These are phyloP conservation scores for Phaseolus coccineus DNA, from an alignment of 331 rosid genomes.

Conservation along the genomic window DNA sequence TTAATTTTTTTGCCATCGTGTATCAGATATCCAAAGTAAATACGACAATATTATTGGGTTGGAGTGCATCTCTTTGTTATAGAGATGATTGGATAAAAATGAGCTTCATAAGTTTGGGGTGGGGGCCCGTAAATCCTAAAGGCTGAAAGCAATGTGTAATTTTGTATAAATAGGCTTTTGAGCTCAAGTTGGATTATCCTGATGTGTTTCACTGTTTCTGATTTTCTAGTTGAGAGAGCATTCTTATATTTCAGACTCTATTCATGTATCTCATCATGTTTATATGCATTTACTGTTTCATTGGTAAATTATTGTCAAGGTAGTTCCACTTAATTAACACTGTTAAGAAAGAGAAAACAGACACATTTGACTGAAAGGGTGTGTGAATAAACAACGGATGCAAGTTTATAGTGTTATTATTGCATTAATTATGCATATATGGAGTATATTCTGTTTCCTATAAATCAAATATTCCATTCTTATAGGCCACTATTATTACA, in stretches of 20 bases:
- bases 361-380: no score
- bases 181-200: slow-evolving; percentile 17
- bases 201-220: neutral
- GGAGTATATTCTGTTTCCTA: no score
- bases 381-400: no score
- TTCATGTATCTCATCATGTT: neutral
- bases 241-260: neutral
- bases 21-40: slow-evolving; percentile 7
- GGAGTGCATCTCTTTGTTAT: slow-evolving; percentile 25
- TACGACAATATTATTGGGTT: slow-evolving; percentile 2
- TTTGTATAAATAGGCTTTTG: neutral
- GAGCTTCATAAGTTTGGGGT: neutral
- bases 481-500: no score
- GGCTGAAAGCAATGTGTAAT: slow-evolving; percentile 15
- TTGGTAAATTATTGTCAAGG: neutral
- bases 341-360: no score
- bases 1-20: neutral
- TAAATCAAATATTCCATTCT: no score
- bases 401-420: no score
- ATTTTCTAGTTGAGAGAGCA: neutral
- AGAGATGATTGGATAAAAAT: neutral
- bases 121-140: neutral
- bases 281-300: neutral
- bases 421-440: no score
- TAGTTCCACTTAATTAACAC: neutral